phyloP scores from a whole-genome alignment of 495 filamentous ascomycete genomes.

The Xylaria flabelliformis region DNA sequence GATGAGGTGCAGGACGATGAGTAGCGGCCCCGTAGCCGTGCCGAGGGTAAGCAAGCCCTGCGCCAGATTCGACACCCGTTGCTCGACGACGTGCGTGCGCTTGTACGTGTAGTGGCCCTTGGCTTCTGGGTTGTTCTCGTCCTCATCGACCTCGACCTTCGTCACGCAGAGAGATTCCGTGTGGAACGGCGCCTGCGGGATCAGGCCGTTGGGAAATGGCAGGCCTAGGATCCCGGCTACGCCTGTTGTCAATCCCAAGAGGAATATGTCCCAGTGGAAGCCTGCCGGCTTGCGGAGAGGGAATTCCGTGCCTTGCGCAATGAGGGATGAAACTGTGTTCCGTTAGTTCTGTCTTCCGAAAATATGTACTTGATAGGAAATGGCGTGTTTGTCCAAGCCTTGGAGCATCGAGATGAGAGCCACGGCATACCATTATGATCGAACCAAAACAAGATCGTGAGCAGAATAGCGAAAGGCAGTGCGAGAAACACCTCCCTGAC shows the following conservation, averaged over 20 bases:
- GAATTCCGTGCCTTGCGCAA: slow-evolving; percentile 91
- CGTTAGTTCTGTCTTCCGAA: slow-evolving; percentile 19
- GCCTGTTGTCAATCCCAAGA: slow-evolving; percentile 86
- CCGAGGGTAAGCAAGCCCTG: slow-evolving; percentile 85
- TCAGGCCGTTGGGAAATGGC: slow-evolving; percentile 90
- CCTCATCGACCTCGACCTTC: slow-evolving; percentile 62
- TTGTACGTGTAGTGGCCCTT: slow-evolving; percentile 59
- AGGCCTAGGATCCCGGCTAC: slow-evolving; percentile 84
- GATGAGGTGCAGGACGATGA: slow-evolving; percentile 82
- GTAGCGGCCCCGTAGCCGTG: slow-evolving; percentile 85
- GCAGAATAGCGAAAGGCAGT: slow-evolving; percentile 82
- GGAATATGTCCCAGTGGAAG: slow-evolving; percentile 96
- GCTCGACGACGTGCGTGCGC: slow-evolving; percentile 83
- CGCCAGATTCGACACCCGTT: slow-evolving; percentile 84
- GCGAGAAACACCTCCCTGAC: slow-evolving; percentile 82
- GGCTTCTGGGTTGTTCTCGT: slow-evolving; percentile 60
- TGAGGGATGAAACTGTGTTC: slow-evolving; percentile 74
- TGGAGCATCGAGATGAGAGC: neutral
- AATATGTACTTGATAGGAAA: neutral
- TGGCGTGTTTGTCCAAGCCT: neutral
- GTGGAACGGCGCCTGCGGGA: slow-evolving; percentile 93
- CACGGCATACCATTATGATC: slow-evolving; percentile 77
- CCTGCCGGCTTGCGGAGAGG: slow-evolving; percentile 90
- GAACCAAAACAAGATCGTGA: slow-evolving; percentile 92
- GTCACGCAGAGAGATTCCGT: slow-evolving; percentile 83